These are phyloP conservation scores for Sclerotinia borealis DNA, from an alignment of 2,329 filamentous ascomycete species.

Conservation along the genomic window DNA sequence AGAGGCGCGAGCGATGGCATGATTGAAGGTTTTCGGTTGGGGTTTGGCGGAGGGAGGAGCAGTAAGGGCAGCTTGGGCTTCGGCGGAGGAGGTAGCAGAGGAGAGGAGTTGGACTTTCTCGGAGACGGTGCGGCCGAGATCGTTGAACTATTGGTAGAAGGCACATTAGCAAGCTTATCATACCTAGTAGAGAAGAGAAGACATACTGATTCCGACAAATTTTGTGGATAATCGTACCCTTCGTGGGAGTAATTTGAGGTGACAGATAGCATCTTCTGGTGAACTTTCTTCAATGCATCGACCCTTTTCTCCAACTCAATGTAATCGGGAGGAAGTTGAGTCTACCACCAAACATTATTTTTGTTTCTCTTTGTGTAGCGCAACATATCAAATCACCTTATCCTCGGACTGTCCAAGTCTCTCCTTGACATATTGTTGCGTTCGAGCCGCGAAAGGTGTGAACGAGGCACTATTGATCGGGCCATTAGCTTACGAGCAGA, in stretches of 20 bases:
- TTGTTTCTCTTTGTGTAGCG: background rate
- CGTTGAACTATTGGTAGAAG: slow-evolving; percentile 55
- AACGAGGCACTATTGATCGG: slow-evolving; percentile 65
- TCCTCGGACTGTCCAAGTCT: slow-evolving; percentile 92
- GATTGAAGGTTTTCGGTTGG: slow-evolving; percentile 97
- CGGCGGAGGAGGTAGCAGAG: slow-evolving; percentile 75
- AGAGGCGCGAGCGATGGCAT: slow-evolving; percentile 88
- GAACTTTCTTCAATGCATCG: slow-evolving; percentile 92
- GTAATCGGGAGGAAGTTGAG: slow-evolving; percentile 93
- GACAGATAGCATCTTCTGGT: slow-evolving; percentile 94
- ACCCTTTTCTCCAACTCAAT: slow-evolving; percentile 98
- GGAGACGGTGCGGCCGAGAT: slow-evolving; percentile 88
- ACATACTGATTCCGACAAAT: slow-evolving; percentile 53
- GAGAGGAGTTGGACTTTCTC: slow-evolving; percentile 93
- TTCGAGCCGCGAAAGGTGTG: slow-evolving; percentile 87
- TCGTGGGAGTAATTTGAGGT: slow-evolving; percentile 93
- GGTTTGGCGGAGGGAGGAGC: slow-evolving; percentile 82
- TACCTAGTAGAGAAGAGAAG: background rate
- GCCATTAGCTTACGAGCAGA: slow-evolving; percentile 24
- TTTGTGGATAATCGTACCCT: slow-evolving; percentile 88
- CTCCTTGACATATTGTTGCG: slow-evolving; percentile 96
- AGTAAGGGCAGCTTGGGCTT: slow-evolving; percentile 89
- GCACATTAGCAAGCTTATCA: background rate
- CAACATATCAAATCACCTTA: slow-evolving; percentile 52
- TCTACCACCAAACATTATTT: slow-evolving; percentile 47